Evolutionary conservation across 2,329 filamentous ascomycete species (phyloP), one percentile per base, ranked within the genome.

Genomic region (Fusarium begoniae): DNA sequence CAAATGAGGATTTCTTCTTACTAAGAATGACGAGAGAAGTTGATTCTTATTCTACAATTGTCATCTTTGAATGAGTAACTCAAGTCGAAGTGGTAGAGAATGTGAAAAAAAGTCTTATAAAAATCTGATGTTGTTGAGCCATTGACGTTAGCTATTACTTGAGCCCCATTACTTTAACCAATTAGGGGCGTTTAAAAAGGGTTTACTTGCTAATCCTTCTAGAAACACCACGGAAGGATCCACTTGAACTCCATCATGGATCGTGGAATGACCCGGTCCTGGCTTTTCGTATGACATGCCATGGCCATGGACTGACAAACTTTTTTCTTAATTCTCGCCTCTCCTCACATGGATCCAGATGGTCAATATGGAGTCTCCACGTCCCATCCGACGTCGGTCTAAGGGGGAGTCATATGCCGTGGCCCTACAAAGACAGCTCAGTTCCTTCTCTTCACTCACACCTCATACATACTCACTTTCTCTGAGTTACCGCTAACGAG

Each of bases 231-330:
- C 30, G 9, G 45, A 53, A 69, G 50, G 50, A 41, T 44, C 68
- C 64, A 72, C 64, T 56, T 35, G 22, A 28, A 47, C 69, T 66
- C 69, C 57, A 48, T 69, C 58, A 70, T 75, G 68, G 72, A 74
- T 74, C 72, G 54, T 69, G 40, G 41, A 73, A 44, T 43, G 55
- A 44, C 44, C 69, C 69, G 58, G 24, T 38, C 50, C 41, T 50
- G 30, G 47, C 53, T 51, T 43, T 63, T 48, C 66, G 55, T 51
- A 71, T 75, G 73, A 69, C 70, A 75, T 20, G 17, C 47, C 47
- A 50, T 50, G 71, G 55, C 61, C 65, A 66, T 67, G 44, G 63
- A 75, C 63, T 66, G 73, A 74, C 70, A 74, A 57, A 75, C 62
- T 75, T 75, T 75, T 71, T 70, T 50, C 28, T 28, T 13, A 30